Conservation (phyloP, 169 alveolate species). For the Cryptosporidium andersoni region DNA sequence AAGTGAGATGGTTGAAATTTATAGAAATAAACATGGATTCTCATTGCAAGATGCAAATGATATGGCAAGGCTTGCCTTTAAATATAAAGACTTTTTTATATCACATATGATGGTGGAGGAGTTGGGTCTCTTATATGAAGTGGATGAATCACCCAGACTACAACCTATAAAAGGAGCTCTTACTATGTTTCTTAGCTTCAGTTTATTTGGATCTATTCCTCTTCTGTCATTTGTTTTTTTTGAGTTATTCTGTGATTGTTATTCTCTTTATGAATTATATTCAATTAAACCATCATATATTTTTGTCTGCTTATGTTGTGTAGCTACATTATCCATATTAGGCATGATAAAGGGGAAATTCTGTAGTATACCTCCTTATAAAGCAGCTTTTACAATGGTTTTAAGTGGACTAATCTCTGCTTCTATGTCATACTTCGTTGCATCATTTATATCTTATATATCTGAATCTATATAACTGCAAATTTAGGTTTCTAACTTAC, state of each 20-base stretch:
- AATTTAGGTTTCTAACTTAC: background rate
- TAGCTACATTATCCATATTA: conserved; percentile 77
- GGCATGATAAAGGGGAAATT: conserved; percentile 83
- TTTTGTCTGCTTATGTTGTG: conserved; percentile 79
- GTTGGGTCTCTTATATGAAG: conserved; percentile 82
- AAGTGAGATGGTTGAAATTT: conserved; percentile 86
- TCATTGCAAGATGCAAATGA: conserved; percentile 84
- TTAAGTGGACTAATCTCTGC: conserved; percentile 83
- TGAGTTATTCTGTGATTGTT: conserved; percentile 67
- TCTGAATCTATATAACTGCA: conserved; percentile 1
- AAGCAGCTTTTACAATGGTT: conserved; percentile 81
- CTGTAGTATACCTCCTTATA: conserved; percentile 79
- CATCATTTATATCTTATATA: conserved; percentile 69
- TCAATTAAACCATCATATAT: conserved; percentile 73
- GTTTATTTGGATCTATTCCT: conserved; percentile 86
- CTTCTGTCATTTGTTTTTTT: conserved; percentile 84
- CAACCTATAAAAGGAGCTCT: conserved; percentile 74
- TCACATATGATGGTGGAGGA: conserved; percentile 93
- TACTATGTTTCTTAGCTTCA: conserved; percentile 86
- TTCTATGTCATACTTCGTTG: conserved; percentile 80
- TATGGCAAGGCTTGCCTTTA: conserved; percentile 85
- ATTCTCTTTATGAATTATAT: conserved; percentile 35
- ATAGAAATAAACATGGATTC: conserved; percentile 84
- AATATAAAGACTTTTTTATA: conserved; percentile 84
- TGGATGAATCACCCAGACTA: conserved; percentile 80